Evolutionary conservation across 2,329 filamentous ascomycete species (phyloP).

Genomic region (Colletotrichum nymphaeae): DNA sequence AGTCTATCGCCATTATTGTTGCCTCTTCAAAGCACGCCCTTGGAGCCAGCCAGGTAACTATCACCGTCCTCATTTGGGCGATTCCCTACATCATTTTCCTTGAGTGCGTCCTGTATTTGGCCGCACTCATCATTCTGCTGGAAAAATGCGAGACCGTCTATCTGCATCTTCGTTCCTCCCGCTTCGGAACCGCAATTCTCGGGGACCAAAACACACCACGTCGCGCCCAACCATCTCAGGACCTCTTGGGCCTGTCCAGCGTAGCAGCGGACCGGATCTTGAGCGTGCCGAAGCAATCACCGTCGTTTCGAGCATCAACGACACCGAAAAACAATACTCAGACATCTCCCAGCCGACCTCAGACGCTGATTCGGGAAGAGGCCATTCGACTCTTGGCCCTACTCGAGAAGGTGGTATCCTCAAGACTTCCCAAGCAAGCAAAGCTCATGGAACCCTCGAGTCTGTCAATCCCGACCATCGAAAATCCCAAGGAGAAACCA

Average conservation of each 20-base stretch:
- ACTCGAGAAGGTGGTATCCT: background rate
- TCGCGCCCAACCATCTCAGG: conserved; percentile 43
- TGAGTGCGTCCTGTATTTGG: background rate
- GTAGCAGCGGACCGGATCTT: conserved; percentile 48
- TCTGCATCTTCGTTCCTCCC: conserved; percentile 26
- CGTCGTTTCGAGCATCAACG: conserved; percentile 48
- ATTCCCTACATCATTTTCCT: conserved; percentile 9
- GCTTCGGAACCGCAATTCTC: conserved; percentile 9
- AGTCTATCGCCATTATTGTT: background rate
- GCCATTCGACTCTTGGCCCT: background rate
- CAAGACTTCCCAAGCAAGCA: background rate
- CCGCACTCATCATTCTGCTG: background rate
- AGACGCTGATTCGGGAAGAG: background rate
- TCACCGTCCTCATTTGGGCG: background rate
- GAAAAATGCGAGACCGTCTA: conserved; percentile 32
- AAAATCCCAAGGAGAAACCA: background rate
- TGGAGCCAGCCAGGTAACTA: background rate
- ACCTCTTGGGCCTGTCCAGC: conserved; percentile 52
- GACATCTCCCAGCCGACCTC: background rate
- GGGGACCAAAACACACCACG: background rate
- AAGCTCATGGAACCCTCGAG: background rate
- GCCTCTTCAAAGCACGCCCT: background rate
- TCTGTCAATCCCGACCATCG: background rate
- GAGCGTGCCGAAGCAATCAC: conserved; percentile 47
- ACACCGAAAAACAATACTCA: background rate